These are phyloP conservation scores for Suillus subluteus DNA, from an alignment of 768 basidiomycete species.

Conservation along the genomic window DNA sequence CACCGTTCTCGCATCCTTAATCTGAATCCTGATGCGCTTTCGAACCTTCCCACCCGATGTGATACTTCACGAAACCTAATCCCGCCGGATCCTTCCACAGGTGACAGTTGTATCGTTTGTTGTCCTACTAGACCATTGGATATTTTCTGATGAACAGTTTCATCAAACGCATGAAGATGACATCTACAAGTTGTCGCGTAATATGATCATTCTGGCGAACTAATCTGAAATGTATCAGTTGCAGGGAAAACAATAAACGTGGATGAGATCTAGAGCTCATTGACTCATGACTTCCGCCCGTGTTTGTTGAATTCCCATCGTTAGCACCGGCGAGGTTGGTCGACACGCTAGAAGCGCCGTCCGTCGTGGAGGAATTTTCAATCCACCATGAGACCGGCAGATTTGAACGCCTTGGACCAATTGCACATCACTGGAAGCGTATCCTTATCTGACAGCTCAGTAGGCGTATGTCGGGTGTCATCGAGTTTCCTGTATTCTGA, in stretches of 20 bases:
- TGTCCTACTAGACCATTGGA: background rate
- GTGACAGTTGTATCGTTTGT: background rate
- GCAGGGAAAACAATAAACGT: background rate
- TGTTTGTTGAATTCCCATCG: background rate
- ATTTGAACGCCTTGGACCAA: background rate
- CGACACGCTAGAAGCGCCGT: background rate
- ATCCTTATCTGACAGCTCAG: background rate
- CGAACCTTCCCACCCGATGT: background rate
- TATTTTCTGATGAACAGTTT: background rate
- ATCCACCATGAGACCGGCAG: background rate
- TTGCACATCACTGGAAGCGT: background rate
- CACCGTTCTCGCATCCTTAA: background rate
- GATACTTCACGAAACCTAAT: background rate
- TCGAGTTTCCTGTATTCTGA: background rate
- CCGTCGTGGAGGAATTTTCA: background rate
- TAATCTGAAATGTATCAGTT: background rate
- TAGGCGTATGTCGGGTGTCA: too few relatives aligned
- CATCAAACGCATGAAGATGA: background rate
- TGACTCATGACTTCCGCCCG: background rate
- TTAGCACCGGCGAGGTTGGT: background rate
- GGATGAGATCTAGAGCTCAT: background rate
- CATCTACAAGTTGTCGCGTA: background rate
- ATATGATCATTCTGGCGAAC: background rate
- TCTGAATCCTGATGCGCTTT: background rate
- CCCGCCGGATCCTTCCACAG: background rate